Conservation (phyloP, 176 grass and related monocot species). For the Echinochloa phyllopogon region DNA sequence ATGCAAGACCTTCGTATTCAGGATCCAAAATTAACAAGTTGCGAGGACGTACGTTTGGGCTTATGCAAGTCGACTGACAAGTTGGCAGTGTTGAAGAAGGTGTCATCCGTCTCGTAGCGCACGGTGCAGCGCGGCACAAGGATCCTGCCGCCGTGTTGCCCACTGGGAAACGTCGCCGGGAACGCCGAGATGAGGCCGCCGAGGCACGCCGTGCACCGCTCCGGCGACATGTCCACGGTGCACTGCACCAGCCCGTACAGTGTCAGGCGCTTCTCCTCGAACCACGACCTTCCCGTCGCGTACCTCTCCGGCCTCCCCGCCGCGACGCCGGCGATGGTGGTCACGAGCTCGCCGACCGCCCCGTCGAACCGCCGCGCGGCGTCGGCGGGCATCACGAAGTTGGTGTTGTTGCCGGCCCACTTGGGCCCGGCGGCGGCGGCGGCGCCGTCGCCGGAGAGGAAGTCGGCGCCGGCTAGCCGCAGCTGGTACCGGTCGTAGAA, state of each 20-base stretch:
- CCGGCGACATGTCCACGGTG: constrained; percentile 28
- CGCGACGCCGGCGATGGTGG: background rate
- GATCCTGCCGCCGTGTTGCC: constrained; percentile 25
- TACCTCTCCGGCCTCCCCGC: background rate
- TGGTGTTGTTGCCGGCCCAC: background rate
- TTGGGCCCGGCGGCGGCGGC: background rate
- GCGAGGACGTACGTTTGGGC: background rate
- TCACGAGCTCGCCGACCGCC: background rate
- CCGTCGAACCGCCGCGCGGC: background rate
- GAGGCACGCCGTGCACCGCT: constrained; percentile 19
- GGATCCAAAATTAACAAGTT: background rate
- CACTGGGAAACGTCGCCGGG: background rate
- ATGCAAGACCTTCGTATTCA: no score
- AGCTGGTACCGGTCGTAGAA: constrained; percentile 33
- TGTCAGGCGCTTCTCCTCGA: background rate
- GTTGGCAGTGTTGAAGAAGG: constrained; percentile 10
- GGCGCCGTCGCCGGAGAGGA: constrained; percentile 29
- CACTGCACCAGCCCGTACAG: constrained; percentile 54
- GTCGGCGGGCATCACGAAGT: background rate
- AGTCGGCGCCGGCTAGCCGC: no score
- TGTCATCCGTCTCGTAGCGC: constrained; percentile 24
- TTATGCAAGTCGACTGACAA: constrained; percentile 21
- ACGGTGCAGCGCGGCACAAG: constrained; percentile 36
- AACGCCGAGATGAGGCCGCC: background rate
- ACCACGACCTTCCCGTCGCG: constrained; percentile 33